phyloP scores from a whole-genome alignment of 2,329 filamentous ascomycete species.

The Fusarium denticulatum region DNA sequence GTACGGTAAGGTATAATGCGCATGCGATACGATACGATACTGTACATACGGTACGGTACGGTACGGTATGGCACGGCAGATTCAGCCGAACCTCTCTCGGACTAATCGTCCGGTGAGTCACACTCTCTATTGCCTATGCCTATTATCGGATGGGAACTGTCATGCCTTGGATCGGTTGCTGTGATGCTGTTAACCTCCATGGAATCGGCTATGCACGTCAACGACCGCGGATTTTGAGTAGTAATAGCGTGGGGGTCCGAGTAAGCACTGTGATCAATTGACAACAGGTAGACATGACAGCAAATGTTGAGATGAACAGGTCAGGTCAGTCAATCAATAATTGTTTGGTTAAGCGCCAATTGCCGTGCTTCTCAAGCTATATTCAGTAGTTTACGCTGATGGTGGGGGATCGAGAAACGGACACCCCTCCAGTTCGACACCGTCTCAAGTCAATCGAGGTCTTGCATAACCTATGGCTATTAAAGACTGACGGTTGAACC shows the following conservation, averaged over 20 bases:
- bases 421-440: conserved; percentile 31
- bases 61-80: conserved; percentile 1
- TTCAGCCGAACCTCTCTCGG: conserved; percentile 7
- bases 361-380: conserved; percentile 8
- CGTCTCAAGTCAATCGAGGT: conserved; percentile 8
- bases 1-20: not conserved
- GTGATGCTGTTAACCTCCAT: not conserved
- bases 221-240: conserved; percentile 1
- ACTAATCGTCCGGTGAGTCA: conserved; percentile 30
- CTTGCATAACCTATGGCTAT: conserved; percentile 2
- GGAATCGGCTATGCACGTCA: not conserved
- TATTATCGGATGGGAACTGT: conserved; percentile 8
- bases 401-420: conserved; percentile 7
- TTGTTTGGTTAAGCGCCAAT: conserved; percentile 1
- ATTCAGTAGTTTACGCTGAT: not conserved
- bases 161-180: not conserved
- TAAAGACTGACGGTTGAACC: not conserved
- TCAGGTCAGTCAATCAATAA: not conserved
- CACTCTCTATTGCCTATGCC: conserved; percentile 2
- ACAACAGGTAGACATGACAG: not conserved
- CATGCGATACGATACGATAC: not conserved
- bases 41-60: not conserved
- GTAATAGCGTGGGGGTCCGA: conserved; percentile 28
- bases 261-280: not conserved
- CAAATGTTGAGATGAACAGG: not conserved